Evolutionary conservation across 2,329 filamentous ascomycete genomes (phyloP).

Genomic region (Pyricularia pennisetigena): DNA sequence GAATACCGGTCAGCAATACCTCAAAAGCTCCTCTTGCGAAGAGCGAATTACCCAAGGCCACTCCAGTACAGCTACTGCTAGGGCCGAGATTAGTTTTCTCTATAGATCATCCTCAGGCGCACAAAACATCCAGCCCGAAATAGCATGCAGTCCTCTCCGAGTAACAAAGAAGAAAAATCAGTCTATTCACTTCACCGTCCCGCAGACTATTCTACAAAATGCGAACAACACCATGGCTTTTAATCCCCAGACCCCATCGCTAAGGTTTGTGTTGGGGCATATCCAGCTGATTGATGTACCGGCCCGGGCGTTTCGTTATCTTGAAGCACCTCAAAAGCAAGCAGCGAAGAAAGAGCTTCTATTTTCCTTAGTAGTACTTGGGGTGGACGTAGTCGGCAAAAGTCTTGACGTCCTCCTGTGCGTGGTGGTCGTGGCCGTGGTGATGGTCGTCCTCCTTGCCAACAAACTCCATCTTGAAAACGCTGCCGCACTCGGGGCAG

Average conservation of each 20-base stretch:
- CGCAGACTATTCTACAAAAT: slow-evolving; percentile 8
- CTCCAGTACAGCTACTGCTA: not conserved
- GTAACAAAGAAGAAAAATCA: slow-evolving; percentile 2
- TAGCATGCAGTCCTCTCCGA: not conserved
- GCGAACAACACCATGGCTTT: slow-evolving; percentile 1
- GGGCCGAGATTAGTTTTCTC: not conserved
- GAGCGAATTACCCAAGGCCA: not conserved
- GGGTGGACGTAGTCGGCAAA: slow-evolving; percentile 95
- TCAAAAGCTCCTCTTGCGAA: not conserved
- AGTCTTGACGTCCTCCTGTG: slow-evolving; percentile 82
- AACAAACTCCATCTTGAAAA: slow-evolving; percentile 97
- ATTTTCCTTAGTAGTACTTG: slow-evolving; percentile 67
- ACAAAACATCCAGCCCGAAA: not conserved
- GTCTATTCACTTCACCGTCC: slow-evolving; percentile 7
- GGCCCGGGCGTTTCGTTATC: not conserved
- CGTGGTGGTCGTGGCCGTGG: slow-evolving; percentile 39
- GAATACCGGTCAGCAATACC: not conserved
- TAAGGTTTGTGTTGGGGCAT: not conserved
- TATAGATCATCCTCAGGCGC: not conserved
- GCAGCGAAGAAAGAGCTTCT: not conserved
- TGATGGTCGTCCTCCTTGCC: slow-evolving; percentile 69
- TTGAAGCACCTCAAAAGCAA: not conserved
- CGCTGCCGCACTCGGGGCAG: slow-evolving; percentile 92
- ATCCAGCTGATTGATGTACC: not conserved
- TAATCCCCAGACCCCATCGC: not conserved